phyloP scores from a whole-genome alignment of 2,329 filamentous ascomycete genomes.

The Pyricularia grisea region DNA sequence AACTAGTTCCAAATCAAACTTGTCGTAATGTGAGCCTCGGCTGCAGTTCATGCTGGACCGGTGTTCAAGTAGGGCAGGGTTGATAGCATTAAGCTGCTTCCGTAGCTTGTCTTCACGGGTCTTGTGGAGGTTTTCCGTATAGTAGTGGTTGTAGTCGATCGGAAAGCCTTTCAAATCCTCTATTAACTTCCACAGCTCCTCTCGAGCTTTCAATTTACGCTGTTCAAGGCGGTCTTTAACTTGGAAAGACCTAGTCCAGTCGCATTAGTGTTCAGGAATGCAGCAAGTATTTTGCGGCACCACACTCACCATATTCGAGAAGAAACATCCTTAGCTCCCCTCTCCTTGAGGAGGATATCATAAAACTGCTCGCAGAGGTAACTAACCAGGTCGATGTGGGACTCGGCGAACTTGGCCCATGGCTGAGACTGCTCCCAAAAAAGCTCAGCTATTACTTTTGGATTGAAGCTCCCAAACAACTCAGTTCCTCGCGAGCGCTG shows the following conservation, averaged over 20 bases:
- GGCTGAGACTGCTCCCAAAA: conserved; percentile 21
- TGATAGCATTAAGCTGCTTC: too few relatives aligned
- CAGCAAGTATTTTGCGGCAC: too few relatives aligned
- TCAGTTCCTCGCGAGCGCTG: conserved; percentile 19
- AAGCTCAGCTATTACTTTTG: conserved; percentile 21
- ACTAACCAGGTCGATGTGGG: neutral
- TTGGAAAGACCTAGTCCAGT: too few relatives aligned
- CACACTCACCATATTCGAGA: neutral
- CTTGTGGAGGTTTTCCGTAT: too few relatives aligned
- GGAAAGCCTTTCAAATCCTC: too few relatives aligned
- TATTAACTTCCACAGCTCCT: too few relatives aligned
- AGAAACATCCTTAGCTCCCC: neutral
- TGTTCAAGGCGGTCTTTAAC: too few relatives aligned
- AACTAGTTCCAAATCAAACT: neutral
- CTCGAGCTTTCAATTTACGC: too few relatives aligned
- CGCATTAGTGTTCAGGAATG: too few relatives aligned
- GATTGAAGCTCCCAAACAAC: conserved; percentile 24
- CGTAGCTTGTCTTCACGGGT: too few relatives aligned
- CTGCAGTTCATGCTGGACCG: too few relatives aligned
- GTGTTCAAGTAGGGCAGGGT: too few relatives aligned
- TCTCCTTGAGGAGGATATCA: neutral
- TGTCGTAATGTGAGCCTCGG: neutral
- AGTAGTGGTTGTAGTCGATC: neutral
- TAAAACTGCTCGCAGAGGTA: neutral
- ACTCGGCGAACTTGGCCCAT: conserved; percentile 13